phyloP scores from a whole-genome alignment of 2,329 filamentous ascomycete species.

The Botrytis cinerea region DNA sequence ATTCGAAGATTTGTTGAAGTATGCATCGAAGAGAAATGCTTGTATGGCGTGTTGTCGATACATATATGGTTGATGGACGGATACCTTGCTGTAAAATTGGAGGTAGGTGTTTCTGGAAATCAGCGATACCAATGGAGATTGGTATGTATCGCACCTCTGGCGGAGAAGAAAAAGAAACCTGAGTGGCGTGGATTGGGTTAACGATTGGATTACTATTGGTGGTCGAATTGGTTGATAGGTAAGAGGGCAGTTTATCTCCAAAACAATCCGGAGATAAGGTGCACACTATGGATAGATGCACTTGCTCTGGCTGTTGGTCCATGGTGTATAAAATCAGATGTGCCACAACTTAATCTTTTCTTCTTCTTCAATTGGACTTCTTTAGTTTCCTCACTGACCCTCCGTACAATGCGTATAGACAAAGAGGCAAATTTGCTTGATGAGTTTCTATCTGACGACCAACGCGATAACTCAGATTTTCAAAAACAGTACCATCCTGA shows the following conservation, averaged over 20 bases:
- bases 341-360: not conserved
- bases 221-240: not conserved
- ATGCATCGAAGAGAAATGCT: not conserved
- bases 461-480: not conserved
- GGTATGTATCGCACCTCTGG: not conserved
- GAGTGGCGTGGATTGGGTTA: not conserved
- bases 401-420: not conserved
- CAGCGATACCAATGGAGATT: too few relatives aligned
- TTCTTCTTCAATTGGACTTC: not conserved
- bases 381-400: not conserved
- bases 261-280: not conserved
- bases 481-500: not conserved
- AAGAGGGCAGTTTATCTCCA: not conserved
- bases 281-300: not conserved
- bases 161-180: too few relatives aligned
- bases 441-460: not conserved
- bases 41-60: slow-evolving; percentile 1
- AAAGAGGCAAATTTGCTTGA: not conserved
- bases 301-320: not conserved
- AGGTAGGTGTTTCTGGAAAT: not conserved
- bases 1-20: not conserved
- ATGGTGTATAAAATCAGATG: not conserved
- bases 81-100: not conserved
- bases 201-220: too few relatives aligned
- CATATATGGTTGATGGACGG: not conserved